A percentile compares a stretch with the other conserved stretches of the same genome.
Conservation (phyloP, 306 rosid genomes). For the Clitoria ternatea region DNA sequence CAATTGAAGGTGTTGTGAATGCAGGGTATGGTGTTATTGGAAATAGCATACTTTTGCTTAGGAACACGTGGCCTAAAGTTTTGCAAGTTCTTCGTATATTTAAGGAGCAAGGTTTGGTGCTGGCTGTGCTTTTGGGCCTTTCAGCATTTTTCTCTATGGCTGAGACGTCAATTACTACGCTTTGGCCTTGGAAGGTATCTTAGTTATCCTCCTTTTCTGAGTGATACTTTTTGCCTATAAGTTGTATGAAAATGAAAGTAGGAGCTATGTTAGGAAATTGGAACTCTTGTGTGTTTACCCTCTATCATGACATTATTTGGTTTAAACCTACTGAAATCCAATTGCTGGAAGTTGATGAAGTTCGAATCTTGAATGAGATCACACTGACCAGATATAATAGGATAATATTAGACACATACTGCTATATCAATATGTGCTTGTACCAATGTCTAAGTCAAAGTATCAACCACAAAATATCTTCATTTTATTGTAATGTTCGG, state of each 20-base stretch:
- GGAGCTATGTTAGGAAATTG: neutral
- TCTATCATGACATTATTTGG: neutral
- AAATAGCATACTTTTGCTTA: constrained; percentile 63
- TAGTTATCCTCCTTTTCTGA: neutral
- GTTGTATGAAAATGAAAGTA: neutral
- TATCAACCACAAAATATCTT: neutral
- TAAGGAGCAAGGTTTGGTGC: constrained; percentile 87
- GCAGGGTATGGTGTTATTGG: constrained; percentile 71
- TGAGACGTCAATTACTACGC: constrained; percentile 94
- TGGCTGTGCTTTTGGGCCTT: constrained; percentile 85
- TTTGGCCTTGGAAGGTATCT: constrained; percentile 99
- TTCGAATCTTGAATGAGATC: neutral
- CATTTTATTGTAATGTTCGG: neutral
- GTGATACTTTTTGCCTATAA: neutral
- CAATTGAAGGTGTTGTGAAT: constrained; percentile 59
- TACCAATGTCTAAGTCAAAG: neutral
- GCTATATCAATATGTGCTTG: neutral
- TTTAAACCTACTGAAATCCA: neutral
- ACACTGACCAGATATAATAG: constrained; percentile 4
- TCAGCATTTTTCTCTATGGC: constrained; percentile 99
- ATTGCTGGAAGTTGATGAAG: neutral
- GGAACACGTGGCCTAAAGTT: constrained; percentile 81
- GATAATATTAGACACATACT: neutral
- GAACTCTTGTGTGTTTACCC: neutral
- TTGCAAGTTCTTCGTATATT: constrained; percentile 64